Base-by-base conservation (phyloP, 441 rosid genomes). In the Bocquillonia castaneifolia region DNA sequence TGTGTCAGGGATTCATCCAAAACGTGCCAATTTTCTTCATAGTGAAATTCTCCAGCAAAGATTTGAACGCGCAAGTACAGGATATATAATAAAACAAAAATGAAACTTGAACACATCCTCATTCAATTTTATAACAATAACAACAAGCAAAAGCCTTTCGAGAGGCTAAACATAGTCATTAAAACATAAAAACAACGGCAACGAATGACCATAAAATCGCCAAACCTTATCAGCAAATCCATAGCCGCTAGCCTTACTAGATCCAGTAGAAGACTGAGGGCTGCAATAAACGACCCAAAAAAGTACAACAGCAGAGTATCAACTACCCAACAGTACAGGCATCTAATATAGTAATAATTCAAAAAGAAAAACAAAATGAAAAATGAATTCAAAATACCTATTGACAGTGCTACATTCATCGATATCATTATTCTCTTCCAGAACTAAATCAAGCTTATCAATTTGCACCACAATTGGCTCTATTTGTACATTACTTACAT, bases 211-310 rank as follows among this genome's bases (percentile, higher is more conserved):
- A 65, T 71, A 20, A 64, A 50, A 18, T 20, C 37, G 64, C 37
- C 86, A 75, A 76, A 94, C 99, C 99, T 94, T 94, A 76, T 94
- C 99, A 37, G 99, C 97, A 80, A 90, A 90, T 72, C 99, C 99
- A 69, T 94, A 94, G 66, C 99, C 94, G 15, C 86, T 84, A 62
- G 92, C 83, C 81, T 87, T 92, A 65, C 76, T 85, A 44, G 96
- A 72, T 81, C 80, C 78, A 55, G 88, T 65, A 37, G 91, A 77
- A 42, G 92, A 79, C 70, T 82, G 91, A 10, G 63, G 2, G 73
- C 97, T 92, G 87, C 80, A 83, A 18, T 40, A 45, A 18, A 17
- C 14, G 52, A 59, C 69, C 34, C 32, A 18, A 10, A 17, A 50
- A 55, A 69, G 56, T 67, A 29, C 74, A 36, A 68, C 59, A 59